Conservation (phyloP, 2,329 filamentous ascomycete species). For the Dactylella cylindrospora region DNA sequence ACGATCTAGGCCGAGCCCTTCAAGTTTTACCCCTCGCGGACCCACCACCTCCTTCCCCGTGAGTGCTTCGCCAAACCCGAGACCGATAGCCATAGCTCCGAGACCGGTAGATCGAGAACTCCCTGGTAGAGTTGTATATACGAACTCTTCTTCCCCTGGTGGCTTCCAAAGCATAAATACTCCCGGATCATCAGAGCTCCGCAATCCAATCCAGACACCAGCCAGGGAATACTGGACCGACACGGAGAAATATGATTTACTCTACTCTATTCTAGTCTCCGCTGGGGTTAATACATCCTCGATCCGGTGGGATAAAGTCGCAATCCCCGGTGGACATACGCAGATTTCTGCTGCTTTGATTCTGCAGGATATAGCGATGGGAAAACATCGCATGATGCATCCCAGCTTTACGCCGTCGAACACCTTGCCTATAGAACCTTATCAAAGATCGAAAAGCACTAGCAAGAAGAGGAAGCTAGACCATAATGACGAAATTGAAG, state of each 20-base stretch:
- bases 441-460: neutral
- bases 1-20: neutral
- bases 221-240: slow-evolving; percentile 29
- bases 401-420: slow-evolving; percentile 39
- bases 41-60: slow-evolving; percentile 10
- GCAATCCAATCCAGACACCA: neutral
- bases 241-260: slow-evolving; percentile 25
- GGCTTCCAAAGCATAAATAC: slow-evolving; percentile 4
- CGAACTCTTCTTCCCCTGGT: too few relatives aligned
- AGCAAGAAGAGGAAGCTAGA: slow-evolving; percentile 6
- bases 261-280: slow-evolving; percentile 30
- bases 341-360: slow-evolving; percentile 14
- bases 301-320: slow-evolving; percentile 14
- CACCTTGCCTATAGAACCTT: neutral
- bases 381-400: slow-evolving; percentile 37
- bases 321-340: slow-evolving; percentile 5
- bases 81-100: slow-evolving; percentile 21
- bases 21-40: neutral
- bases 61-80: too few relatives aligned
- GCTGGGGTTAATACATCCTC: slow-evolving; percentile 8
- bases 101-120: too few relatives aligned
- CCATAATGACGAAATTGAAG: neutral
- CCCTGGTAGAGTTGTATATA: too few relatives aligned
- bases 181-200: neutral
- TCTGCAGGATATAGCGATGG: slow-evolving; percentile 26